Evolutionary conservation across 139 green algal species (phyloP), one percentile per base, ranked within the genome.

Genomic region (Auxenochlorella pyrenoidosa): DNA sequence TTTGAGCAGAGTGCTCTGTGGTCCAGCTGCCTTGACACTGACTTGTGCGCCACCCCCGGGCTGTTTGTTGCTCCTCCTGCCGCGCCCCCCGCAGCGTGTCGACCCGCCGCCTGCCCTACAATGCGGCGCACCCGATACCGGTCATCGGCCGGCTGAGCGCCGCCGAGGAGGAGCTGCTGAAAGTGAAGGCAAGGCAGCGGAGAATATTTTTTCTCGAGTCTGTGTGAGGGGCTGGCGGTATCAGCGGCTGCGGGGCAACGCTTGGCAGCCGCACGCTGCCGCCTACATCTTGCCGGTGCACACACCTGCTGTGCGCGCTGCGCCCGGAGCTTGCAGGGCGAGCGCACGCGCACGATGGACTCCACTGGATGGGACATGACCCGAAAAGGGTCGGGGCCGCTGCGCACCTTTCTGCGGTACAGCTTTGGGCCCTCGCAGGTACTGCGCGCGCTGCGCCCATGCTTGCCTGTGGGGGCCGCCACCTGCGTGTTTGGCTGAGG

Each of bases 61-160:
- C n/a, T n/a, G n/a, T n/a, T n/a, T n/a, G n/a, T n/a, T n/a, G n/a
- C n/a, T n/a, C n/a, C 10, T 19, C 3, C 0, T 43, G 68, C 30
- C 19, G 68, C 8, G 68, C 24, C 16, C 4, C n/a, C 0, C 22
- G 70, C 70, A 47, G 34, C 70, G 70, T 76, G 70, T 76, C 70
- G 34, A n/a, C 43, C 54, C n/a, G 51, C n/a, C 51, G 78, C 8
- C 51, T 83, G 78, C 51, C 19, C 22, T 77, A 85, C 63, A 85
- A 85, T 38, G 80, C 80, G 0, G 80, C 80, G 40, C 80, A 85
- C 40, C 80, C 80, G 5, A 77, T 85, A 0, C 80, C 80, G 3
- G 63, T 85, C 21, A 44, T 85, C 1, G 80, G 80, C 0, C 60
- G n/a, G 63, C 80, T 85, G 18, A 75, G 13, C 24, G 28, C 59